Evolutionary conservation across 75 land plant genomes (phyloP).

Genomic region (Cupressus sempervirens): DNA sequence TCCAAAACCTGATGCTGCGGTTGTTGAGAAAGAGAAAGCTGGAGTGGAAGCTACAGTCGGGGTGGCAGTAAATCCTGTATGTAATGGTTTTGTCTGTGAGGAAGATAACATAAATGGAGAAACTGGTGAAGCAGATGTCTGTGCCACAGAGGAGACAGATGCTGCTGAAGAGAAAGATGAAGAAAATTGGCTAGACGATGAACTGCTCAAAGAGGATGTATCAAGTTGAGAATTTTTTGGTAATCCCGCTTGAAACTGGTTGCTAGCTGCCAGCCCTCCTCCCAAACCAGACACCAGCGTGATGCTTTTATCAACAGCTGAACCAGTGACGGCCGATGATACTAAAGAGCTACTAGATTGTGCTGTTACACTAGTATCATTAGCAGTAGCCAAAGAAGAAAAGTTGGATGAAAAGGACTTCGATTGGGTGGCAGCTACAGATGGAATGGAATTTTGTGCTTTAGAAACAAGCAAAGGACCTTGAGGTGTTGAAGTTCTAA

Average conservation of each 20-base stretch:
- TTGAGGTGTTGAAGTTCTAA: not conserved
- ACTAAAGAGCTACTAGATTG: not conserved
- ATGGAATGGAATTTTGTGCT: not conserved
- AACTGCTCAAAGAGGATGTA: not conserved
- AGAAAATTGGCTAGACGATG: conserved; percentile 1
- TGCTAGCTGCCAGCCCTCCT: not conserved
- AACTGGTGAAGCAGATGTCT: conserved; percentile 6
- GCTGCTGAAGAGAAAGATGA: not conserved
- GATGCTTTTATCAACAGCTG: not conserved
- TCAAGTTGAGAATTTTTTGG: not conserved
- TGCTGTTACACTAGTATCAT: not conserved
- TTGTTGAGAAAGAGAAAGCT: conserved; percentile 5
- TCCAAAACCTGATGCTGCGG: conserved; percentile 12
- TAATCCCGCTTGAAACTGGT: not conserved
- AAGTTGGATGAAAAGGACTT: not conserved
- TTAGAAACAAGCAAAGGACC: not conserved
- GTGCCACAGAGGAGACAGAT: not conserved
- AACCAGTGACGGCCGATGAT: not conserved
- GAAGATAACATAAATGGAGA: conserved; percentile 5
- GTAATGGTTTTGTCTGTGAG: conserved; percentile 7
- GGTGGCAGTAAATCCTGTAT: not conserved
- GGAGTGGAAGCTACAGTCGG: not conserved
- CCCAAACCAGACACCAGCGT: not conserved
- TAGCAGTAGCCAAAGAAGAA: not conserved
- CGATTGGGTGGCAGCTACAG: not conserved